Evolutionary conservation across 2,329 filamentous ascomycete genomes (phyloP).

Genomic region (Colletotrichum ledebouriae): DNA sequence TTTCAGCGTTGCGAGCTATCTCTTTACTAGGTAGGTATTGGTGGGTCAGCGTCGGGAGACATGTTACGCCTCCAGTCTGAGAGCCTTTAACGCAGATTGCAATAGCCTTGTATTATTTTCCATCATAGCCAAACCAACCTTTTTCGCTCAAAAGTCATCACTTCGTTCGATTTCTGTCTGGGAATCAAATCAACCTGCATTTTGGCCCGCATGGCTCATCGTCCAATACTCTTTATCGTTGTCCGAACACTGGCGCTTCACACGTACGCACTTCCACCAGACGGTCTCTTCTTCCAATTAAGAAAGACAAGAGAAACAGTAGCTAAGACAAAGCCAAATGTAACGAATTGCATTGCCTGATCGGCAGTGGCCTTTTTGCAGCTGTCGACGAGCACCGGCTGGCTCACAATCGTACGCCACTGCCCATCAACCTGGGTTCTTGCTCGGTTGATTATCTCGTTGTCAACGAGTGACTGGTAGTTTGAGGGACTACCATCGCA

Average conservation of each 20-base stretch:
- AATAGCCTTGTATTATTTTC: too few relatives aligned
- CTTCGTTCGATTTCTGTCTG: too few relatives aligned
- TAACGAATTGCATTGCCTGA: constrained; percentile 40
- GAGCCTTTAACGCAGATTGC: too few relatives aligned
- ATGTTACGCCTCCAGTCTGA: too few relatives aligned
- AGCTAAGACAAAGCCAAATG: constrained; percentile 16
- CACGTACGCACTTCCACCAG: constrained; percentile 7
- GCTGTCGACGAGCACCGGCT: neutral
- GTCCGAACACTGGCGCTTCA: neutral
- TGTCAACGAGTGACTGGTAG: neutral
- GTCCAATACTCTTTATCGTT: too few relatives aligned
- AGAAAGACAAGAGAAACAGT: constrained; percentile 35
- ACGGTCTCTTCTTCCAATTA: constrained; percentile 27
- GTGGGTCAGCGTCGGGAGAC: too few relatives aligned
- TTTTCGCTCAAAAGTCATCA: too few relatives aligned
- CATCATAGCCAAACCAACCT: too few relatives aligned
- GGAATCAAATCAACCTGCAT: too few relatives aligned
- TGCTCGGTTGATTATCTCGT: constrained; percentile 28
- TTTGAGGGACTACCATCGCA: neutral
- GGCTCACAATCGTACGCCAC: neutral
- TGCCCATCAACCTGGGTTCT: neutral
- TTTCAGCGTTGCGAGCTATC: too few relatives aligned
- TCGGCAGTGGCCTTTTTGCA: constrained; percentile 35
- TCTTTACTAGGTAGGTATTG: too few relatives aligned
- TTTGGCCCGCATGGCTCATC: neutral